A percentile compares a stretch with the other conserved stretches of the same genome.
phyloP scores from a whole-genome alignment of 2,329 filamentous ascomycete species.

The Fusarium pininemorale region DNA sequence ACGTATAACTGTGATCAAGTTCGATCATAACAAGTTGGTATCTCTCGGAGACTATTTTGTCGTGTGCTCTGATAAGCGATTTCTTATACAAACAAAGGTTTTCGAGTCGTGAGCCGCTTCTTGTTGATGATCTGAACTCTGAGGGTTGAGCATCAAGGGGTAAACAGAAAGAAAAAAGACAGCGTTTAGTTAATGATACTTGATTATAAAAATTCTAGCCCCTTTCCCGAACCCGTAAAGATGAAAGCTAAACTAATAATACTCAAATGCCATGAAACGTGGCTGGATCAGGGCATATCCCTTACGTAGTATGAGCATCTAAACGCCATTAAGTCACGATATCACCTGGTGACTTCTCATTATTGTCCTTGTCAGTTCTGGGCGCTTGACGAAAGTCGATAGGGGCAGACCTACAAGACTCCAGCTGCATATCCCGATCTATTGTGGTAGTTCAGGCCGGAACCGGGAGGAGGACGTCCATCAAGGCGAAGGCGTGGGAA shows the following conservation, averaged over 20 bases:
- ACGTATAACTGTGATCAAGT: slow-evolving; percentile 48
- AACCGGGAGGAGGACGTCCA: background rate
- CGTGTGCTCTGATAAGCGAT: slow-evolving; percentile 42
- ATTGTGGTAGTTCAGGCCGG: background rate
- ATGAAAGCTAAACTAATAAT: background rate
- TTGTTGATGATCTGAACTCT: slow-evolving; percentile 48
- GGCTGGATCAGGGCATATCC: slow-evolving; percentile 1
- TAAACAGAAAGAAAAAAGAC: background rate
- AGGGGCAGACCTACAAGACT: too few species aligned
- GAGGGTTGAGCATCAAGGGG: background rate
- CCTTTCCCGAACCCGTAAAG: background rate
- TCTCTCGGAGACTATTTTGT: slow-evolving; percentile 44
- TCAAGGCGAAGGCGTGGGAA: background rate
- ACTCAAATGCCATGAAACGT: background rate
- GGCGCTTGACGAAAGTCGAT: too few species aligned
- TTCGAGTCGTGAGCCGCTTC: slow-evolving; percentile 49
- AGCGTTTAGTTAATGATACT: background rate
- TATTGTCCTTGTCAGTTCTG: too few species aligned
- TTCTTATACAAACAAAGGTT: slow-evolving; percentile 49
- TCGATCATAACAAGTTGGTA: slow-evolving; percentile 53
- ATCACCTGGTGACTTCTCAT: too few species aligned
- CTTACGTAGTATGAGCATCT: too few species aligned
- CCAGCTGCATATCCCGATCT: background rate
- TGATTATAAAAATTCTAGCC: background rate
- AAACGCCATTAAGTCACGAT: too few species aligned